Evolutionary conservation across 1,284 basidiomycete genomes (phyloP), one percentile per base, ranked within the genome.

Genomic region (Ganoderma lucidum): DNA sequence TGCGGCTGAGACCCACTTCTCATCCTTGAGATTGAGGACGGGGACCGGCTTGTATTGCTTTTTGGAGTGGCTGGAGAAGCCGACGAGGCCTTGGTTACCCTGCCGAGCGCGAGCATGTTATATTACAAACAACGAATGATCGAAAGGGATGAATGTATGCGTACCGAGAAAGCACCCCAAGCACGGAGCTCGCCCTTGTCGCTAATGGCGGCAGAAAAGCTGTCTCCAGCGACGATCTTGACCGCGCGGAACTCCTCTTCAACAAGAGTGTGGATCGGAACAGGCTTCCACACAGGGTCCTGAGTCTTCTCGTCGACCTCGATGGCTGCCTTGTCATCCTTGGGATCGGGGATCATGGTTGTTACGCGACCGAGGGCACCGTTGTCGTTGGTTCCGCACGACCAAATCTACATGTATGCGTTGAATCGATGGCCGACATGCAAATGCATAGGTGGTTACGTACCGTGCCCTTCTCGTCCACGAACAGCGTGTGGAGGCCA

Each of bases 131-230:
- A 9, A 37, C 10, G 37, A 17, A 35, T 12, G 6, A 23, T 12
- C 17, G 28, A 39, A 59, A 19, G 37, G 17, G 41, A 8, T 39
- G 59, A 28, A 37, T 15, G 56, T 32, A 23, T 62, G 53, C 19
- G 77, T 80, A 96, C 96, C 59, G 95, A 87, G 85, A 98, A 98
- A 65, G 92, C 93, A 45, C 96, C 96, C 96, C 96, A 98, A 15
- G 94, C 93, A 64, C 93, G 85, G 32, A 98, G 81, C 70, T 94
- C 90, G 55, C 96, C 96, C 66, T 90, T 84, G 69, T 88, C 86
- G 68, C 90, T 91, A 71, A 97, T 85, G 17, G 93, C 95, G 51
- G 94, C 91, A 74, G 91, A 94, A 72, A 95, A 91, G 71, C 90
- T 95, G 79, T 97, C 96, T 19, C 96, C 95, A 28, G 94, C 93